These are phyloP conservation scores for Dichomitus squalens DNA, from an alignment of 1,284 basidiomycete species.

Conservation along the genomic window DNA sequence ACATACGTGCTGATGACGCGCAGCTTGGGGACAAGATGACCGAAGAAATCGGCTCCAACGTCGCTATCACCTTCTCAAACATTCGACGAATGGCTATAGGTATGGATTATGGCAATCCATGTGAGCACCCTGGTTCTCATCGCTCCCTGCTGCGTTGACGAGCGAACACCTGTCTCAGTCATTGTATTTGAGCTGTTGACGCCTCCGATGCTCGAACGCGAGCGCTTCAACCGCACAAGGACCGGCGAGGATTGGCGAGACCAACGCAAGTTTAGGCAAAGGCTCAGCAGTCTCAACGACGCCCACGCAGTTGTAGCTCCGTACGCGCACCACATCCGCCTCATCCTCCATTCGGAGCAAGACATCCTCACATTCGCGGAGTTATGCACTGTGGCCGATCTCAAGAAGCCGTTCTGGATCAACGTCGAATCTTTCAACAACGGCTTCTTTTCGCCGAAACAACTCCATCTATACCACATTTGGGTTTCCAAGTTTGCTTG, in stretches of 20 bases:
- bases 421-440: constrained; percentile 49
- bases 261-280: constrained; percentile 49
- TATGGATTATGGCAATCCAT: constrained; percentile 48
- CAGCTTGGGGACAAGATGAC: constrained; percentile 58
- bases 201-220: constrained; percentile 61
- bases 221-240: constrained; percentile 54
- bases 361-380: constrained; percentile 47
- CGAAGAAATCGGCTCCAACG: constrained; percentile 50
- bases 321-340: constrained; percentile 67
- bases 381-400: constrained; percentile 56
- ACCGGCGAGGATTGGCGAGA: constrained; percentile 42
- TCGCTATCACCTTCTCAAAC: constrained; percentile 57
- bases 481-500: constrained; percentile 51
- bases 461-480: constrained; percentile 45
- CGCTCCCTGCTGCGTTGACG: not conserved
- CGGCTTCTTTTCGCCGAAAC: constrained; percentile 51
- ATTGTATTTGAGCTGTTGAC: constrained; percentile 67
- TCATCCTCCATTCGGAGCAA: constrained; percentile 49
- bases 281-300: constrained; percentile 55
- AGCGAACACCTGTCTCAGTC: constrained; percentile 39
- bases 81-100: constrained; percentile 63
- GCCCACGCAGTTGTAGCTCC: constrained; percentile 58
- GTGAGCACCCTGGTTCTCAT: constrained; percentile 28
- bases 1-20: too few species aligned
- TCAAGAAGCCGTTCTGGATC: constrained; percentile 40